Evolutionary conservation across 176 grass and related monocot species (phyloP), one percentile per base, ranked within the genome.

Genomic region (Rhipidocladum racemiflorum): DNA sequence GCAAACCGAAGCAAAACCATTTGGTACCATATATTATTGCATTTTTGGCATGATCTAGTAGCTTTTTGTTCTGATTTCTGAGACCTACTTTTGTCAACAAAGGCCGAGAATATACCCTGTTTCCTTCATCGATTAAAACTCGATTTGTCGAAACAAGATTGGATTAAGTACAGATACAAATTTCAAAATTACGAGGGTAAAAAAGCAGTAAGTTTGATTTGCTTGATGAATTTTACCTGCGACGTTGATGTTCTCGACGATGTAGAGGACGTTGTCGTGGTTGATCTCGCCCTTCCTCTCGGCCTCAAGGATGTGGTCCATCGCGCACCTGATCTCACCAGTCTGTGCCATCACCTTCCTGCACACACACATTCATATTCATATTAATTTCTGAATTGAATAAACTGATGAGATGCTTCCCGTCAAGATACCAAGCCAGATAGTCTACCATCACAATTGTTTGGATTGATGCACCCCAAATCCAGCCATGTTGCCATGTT

Each of bases 161-260:
- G 34, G 12, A 25, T 70, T 27, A 13, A 27, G 13, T 28, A 48
- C 24, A 7, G 7, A 60, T 48, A 46, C 7, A 9, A 21, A 3
- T 24, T 57, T 57, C n/a, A 57, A 3, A 64, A 5, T 43, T 34
- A 20, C 8, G 14, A 7, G 29, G 18, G 1, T 4, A 13, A 3
- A 61, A 71, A 13, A 13, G 1, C 8, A 23, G 3, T 10, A 9
- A 6, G 15, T 39, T 54, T 18, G 28, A 50, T 38, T 29, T 61
- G 21, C 15, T 5, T 18, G 21, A 69, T 21, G 4, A 70, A 36
- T 29, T 57, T 74, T 87, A 94, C 94, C 94, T 72, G 94, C 94
- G 2, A 97, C 94, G 48, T 97, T 97, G 78, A 97, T 97, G 89
- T 97, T 97, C 85, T 97, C 94, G 18, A 97, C 91, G 83, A 97